phyloP scores from a whole-genome alignment of 495 filamentous ascomycete species.

The Penicillium samsonianum region DNA sequence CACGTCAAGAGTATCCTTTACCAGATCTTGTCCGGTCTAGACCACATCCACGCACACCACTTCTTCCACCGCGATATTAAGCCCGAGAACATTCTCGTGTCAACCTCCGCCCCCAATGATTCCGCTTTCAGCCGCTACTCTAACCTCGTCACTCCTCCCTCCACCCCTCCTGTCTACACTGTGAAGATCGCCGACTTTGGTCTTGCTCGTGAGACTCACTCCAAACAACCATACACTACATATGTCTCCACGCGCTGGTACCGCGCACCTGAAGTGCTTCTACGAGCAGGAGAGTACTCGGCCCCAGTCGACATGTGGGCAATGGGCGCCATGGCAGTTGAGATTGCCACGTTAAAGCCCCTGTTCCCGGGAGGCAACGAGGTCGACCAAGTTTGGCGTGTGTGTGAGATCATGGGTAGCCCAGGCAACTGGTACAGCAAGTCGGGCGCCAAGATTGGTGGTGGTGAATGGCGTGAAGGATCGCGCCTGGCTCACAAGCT shows the following conservation, averaged over 20 bases:
- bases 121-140: constrained; percentile 90
- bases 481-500: constrained; percentile 90
- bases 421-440: constrained; percentile 98
- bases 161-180: constrained; percentile 88
- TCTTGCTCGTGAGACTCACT: constrained; percentile 95
- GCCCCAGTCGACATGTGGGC: constrained; percentile 99
- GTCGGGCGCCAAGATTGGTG: constrained; percentile 79
- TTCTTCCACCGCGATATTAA: constrained; percentile 99
- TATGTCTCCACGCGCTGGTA: constrained; percentile 99
- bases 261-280: constrained; percentile 90
- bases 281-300: constrained; percentile 95
- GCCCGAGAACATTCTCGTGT: constrained; percentile 97
- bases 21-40: constrained; percentile 93
- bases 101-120: constrained; percentile 83
- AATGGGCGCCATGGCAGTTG: constrained; percentile 98
- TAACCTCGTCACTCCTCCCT: constrained; percentile 88
- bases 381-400: constrained; percentile 98
- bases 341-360: constrained; percentile 95
- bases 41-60: constrained; percentile 94
- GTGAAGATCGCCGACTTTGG: constrained; percentile 99
- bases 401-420: constrained; percentile 99
- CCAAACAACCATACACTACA: constrained; percentile 93
- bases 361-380: constrained; percentile 97
- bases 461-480: constrained; percentile 97
- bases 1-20: constrained; percentile 98